These are phyloP conservation scores for Plasmodium gaboni DNA, from an alignment of 169 alveolate species.

Conservation along the genomic window DNA sequence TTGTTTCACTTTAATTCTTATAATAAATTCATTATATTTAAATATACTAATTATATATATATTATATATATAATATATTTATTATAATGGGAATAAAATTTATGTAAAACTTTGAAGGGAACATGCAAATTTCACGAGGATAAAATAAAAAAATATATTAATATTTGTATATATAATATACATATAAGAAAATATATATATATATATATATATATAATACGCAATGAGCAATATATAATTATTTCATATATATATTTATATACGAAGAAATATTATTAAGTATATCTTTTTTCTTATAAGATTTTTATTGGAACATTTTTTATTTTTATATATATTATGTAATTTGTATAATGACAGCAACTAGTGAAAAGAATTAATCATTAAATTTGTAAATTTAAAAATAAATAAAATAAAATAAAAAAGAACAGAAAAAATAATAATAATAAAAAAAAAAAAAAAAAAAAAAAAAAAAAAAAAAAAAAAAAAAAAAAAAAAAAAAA, in stretches of 20 bases:
- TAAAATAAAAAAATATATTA: conserved; percentile 3
- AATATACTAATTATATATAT: too few species aligned
- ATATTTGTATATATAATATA: not conserved
- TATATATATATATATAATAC: not conserved
- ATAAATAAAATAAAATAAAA: not conserved
- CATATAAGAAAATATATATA: not conserved
- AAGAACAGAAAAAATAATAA: too few species aligned
- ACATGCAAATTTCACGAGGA: conserved; percentile 4
- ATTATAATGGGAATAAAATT: too few species aligned
- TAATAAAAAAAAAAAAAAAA: too few species aligned
- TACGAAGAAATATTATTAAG: not conserved
- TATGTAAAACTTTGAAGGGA: not conserved
- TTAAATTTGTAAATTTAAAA: not conserved
- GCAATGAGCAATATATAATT: not conserved
- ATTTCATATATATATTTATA: not conserved
- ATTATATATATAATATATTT: too few species aligned
- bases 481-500: too few species aligned
- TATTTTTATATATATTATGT: not conserved
- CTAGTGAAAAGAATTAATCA: not conserved
- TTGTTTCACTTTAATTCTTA: too few species aligned
- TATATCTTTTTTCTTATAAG: too few species aligned
- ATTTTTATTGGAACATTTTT: too few species aligned
- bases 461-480: too few species aligned
- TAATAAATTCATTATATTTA: too few species aligned
- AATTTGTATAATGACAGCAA: conserved; percentile 8